Percentiles rank a stretch among this genome's conserved stretches.
Conservation (phyloP, 2,329 filamentous ascomycete species). For the Colletotrichum nymphaeae region DNA sequence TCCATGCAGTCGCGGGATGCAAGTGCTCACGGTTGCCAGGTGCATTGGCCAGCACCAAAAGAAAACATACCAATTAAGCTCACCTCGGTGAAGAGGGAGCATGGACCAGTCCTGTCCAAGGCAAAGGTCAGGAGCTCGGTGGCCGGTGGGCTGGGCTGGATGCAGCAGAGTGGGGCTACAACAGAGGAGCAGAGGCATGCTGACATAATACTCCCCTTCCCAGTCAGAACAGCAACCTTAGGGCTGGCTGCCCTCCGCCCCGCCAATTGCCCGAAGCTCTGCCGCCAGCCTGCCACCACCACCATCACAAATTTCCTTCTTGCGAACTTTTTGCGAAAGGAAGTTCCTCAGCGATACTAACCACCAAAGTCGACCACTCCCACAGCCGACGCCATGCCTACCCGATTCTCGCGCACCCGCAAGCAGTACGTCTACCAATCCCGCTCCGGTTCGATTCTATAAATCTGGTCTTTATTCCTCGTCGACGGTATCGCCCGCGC, state of each 20-base stretch:
- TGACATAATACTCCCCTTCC: neutral
- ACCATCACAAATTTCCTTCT: conserved; percentile 49
- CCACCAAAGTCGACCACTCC: conserved; percentile 47
- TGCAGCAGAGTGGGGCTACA: neutral
- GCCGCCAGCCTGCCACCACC: conserved; percentile 50
- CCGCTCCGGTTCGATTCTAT: conserved; percentile 8
- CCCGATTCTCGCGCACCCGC: conserved; percentile 79
- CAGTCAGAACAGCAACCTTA: conserved; percentile 41
- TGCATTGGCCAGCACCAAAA: neutral
- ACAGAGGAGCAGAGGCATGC: neutral
- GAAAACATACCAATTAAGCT: neutral
- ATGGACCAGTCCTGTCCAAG: neutral
- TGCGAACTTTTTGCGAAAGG: conserved; percentile 37
- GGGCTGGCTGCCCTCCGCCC: conserved; percentile 54
- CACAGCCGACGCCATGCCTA: conserved; percentile 58
- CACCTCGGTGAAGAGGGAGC: neutral
- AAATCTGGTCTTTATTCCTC: conserved; percentile 27
- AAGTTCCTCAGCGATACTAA: conserved; percentile 47
- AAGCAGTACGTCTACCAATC: conserved; percentile 73
- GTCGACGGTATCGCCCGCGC: neutral
- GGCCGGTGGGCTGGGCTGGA: too few species aligned
- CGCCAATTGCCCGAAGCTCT: conserved; percentile 47
- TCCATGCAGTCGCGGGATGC: neutral
- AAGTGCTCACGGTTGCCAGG: neutral
- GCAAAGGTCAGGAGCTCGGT: neutral